Evolutionary conservation across 495 filamentous ascomycete genomes (phyloP).

Genomic region (Lasiosphaeria ovina): DNA sequence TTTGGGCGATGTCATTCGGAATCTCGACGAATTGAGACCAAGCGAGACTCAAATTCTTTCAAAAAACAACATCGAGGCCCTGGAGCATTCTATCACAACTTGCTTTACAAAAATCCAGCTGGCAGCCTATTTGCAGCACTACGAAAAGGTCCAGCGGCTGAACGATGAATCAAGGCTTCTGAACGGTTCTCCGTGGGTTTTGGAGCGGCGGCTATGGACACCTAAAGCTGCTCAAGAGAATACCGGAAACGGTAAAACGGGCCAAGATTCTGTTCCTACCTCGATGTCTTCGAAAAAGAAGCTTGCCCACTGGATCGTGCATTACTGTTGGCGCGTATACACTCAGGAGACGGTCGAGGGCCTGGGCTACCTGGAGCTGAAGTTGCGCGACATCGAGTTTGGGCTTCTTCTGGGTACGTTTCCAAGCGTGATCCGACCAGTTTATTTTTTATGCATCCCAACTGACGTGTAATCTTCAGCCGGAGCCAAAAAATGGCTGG

Average conservation of each 20-base stretch:
- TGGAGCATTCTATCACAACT: conserved; percentile 34
- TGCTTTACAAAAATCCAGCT: conserved; percentile 48
- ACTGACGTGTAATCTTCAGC: conserved; percentile 22
- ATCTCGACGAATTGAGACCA: conserved; percentile 46
- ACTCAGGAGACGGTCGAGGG: conserved; percentile 26
- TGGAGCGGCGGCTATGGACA: conserved; percentile 30
- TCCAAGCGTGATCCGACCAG: neutral
- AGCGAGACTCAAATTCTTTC: conserved; percentile 25
- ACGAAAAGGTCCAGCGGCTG: conserved; percentile 3
- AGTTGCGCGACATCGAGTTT: conserved; percentile 35
- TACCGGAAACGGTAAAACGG: too few relatives aligned
- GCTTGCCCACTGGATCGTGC: conserved; percentile 39
- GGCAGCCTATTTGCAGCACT: conserved; percentile 31
- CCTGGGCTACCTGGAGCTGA: conserved; percentile 35
- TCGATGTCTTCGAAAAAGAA: conserved; percentile 29
- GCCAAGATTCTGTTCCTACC: conserved; percentile 20
- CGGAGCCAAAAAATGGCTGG: conserved; percentile 35
- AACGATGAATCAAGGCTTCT: conserved; percentile 3
- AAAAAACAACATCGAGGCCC: conserved; percentile 36
- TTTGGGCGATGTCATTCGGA: conserved; percentile 33
- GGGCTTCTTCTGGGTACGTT: conserved; percentile 36
- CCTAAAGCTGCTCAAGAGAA: neutral
- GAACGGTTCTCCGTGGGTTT: conserved; percentile 29
- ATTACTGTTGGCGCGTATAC: conserved; percentile 41
- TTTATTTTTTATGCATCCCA: neutral